Conservation (phyloP, 1,284 basidiomycete species). For the Agaricales sp. region DNA sequence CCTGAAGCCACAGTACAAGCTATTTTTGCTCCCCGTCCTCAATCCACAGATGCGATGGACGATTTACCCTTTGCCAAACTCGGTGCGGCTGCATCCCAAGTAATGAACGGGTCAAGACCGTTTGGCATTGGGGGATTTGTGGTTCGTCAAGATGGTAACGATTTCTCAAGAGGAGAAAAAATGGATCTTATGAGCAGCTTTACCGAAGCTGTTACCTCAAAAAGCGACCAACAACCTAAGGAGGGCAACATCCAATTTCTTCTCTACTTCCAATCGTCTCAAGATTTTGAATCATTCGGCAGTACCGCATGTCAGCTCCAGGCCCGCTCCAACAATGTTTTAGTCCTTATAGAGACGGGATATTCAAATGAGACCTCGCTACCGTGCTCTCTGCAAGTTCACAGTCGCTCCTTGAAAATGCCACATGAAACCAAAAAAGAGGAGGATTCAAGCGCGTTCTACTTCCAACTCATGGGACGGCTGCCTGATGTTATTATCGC, state of each 20-base stretch:
- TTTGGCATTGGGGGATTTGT: neutral
- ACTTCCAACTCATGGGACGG: conserved; percentile 4
- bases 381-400: neutral
- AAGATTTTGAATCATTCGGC: neutral
- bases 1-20: conserved; percentile 11
- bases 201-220: neutral
- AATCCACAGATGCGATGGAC: conserved; percentile 13
- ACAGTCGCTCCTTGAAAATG: neutral
- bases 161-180: neutral
- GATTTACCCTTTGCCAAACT: neutral
- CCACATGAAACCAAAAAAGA: neutral
- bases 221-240: neutral
- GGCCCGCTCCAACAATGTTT: neutral
- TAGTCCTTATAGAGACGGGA: neutral
- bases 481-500: conserved; percentile 23
- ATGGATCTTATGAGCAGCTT: neutral
- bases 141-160: neutral
- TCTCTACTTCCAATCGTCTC: neutral
- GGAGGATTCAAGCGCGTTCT: neutral
- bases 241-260: neutral
- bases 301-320: neutral
- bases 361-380: neutral
- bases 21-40: conserved; percentile 12
- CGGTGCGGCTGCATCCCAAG: neutral
- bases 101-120: neutral